Base-by-base conservation (phyloP, 768 basidiomycete species). In the Tricholoma bakamatsutake region DNA sequence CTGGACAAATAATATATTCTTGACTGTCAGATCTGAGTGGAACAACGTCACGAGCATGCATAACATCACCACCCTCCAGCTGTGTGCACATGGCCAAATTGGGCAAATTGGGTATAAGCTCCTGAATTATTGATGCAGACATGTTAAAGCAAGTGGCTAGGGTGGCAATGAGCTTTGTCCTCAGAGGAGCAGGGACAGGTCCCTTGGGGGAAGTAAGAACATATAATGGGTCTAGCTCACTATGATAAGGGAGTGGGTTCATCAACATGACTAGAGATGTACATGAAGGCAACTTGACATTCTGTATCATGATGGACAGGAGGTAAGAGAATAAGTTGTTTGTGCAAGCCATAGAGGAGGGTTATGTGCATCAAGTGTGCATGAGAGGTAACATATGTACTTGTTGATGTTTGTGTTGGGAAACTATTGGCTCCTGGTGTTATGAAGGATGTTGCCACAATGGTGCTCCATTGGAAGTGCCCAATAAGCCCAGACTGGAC, bases 381-480 rank as follows among this genome's bases (percentile, higher is more conserved):
- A 17, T 50, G 43, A 13, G 68, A 67, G 12, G 65, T 17, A 11
- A 70, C 57, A 50, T n/a, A n/a, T n/a, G n/a, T 62, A 69, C 12
- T 58, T 54, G 51, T 67, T 65, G 15, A 76, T 59, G 5, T 60
- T 60, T 8, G 63, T 62, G 59, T 63, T 75, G 17, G 74, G 74
- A 59, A 67, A 62, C 1, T 61, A 54, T 15, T 66, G 63, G 40
- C 66, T 71, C 34, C 59, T 61, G 54, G 75, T 62, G 1, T 59
- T 59, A 3, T 57, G 64, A n/a, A 57, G 53, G 5, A 77, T 57
- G 1, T 15, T 21, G 0, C 72, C 68, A 55, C 75, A 75, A 53
- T 67, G 73, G 2, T 68, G 61, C 54, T 76, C 74, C 66, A 73
- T 73, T 0, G 64, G 61, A 60, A 75, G 76, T 5, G 71, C 64